Base-by-base conservation (phyloP, 768 basidiomycete species). In the Mycena floridula region DNA sequence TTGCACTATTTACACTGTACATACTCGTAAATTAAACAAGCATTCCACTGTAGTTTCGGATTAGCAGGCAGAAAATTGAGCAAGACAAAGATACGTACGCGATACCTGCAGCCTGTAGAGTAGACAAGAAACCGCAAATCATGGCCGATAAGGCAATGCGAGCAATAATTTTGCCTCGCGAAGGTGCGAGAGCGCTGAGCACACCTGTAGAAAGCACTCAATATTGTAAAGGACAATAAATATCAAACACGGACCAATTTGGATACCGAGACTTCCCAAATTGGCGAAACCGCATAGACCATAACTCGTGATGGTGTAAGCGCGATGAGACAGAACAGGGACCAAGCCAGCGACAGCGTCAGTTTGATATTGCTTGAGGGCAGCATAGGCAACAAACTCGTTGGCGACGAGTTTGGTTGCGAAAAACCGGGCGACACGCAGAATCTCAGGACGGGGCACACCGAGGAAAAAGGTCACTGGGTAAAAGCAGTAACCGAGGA, bases 271-370 rank as follows among this genome's bases (percentile, higher is more conserved):
- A 39, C 18, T 20, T 16, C 38, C 38, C 5, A 15, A 69, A 60
- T 94, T 94, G 47, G 89, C 89, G 57, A 95, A 95, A 8, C 93
- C 93, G 62, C 90, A 93, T 13, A 94, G 80, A 13, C 85, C 83
- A 60, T 93, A 95, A 25, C 85, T 81, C 12, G 85, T 81, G 53
- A 94, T 92, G 42, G 83, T 85, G 64, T 72, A 91, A 18, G 81
- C 87, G 45, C 86, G 88, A 24, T 64, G 70, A 18, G 81, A 81
- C 41, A 92, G 74, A 3, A 85, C 77, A 40, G 71, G 63, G 20
- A 65, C 60, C 47, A 61, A 57, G 7, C 30, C 25, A 11, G 13
- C 13, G 13, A 13, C 28, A n/a, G 25, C 38, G 7, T 49, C 48
- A n/a, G 61, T 57, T 9, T 68, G 69, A 35, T 81, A 65, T 2